Base-by-base conservation (phyloP, 345 rosid genomes). In the Gossypium rotundifolium region DNA sequence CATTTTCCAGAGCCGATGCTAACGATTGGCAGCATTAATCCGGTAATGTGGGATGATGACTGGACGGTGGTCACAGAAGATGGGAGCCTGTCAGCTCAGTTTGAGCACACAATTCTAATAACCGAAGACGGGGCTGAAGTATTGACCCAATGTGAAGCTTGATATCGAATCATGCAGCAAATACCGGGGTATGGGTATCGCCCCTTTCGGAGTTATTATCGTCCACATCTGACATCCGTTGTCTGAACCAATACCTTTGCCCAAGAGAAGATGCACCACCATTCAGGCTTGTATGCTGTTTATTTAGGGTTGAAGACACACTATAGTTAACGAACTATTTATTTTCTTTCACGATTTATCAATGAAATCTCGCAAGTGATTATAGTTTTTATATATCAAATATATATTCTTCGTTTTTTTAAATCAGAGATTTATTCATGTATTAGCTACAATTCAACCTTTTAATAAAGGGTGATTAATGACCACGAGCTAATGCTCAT, bases 31-130 rank as follows among this genome's bases (percentile, higher is more conserved):
- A 92, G 97, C 89, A 81, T 71, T 61, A 87, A 85, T 71, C 95
- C 95, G 9, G 51, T 89, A 29, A 87, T 87, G 83, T 92, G 98
- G 98, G 86, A 90, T 14, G 97, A 94, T 78, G 68, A 94, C 61
- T 92, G 98, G 97, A 94, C 98, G 2, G 90, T 92, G 72, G 93
- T 94, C 6, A 94, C 97, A 0, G 88, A 90, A 77, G 97, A 92
- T 65, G 90, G 90, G 79, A 94, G 97, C 82, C 85, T 92, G 57
- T 92, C 97, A 59, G 97, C 97, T 0, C 95, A 92, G 82, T 94
- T 94, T 52, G 97, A 94, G 81, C 98, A 94, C 83, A 94, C 97
- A 2, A 89, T 92, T 83, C 87, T 92, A 23, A 88, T 94, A 61
- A 92, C 97, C 17, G 61, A 82, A 79, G 88, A 87, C 38, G 98